Evolutionary conservation across 2,329 filamentous ascomycete species (phyloP).

Genomic region (Diaporthe aspalathi): DNA sequence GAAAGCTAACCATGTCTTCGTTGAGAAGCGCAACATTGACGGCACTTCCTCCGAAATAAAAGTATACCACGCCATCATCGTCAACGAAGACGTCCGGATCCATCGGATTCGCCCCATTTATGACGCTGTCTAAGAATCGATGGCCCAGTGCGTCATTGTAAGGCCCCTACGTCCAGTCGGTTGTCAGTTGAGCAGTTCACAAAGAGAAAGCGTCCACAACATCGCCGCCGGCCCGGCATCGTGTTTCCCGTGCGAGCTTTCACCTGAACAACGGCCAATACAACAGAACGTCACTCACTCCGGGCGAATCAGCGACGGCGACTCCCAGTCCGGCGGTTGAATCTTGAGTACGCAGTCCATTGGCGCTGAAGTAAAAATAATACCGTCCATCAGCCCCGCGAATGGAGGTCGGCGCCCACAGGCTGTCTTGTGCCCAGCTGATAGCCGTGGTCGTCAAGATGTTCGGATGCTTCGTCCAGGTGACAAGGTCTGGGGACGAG

Average conservation of each 20-base stretch:
- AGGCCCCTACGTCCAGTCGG: slow-evolving; percentile 44
- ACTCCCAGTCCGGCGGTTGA: slow-evolving; percentile 55
- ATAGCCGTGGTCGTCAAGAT: slow-evolving; percentile 54
- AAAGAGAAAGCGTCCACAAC: background rate
- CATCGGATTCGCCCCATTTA: slow-evolving; percentile 60
- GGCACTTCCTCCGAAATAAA: slow-evolving; percentile 40
- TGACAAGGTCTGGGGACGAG: slow-evolving; percentile 58
- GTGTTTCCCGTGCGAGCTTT: background rate
- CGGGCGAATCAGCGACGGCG: slow-evolving; percentile 49
- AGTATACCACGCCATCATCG: slow-evolving; percentile 52
- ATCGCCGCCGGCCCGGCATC: background rate
- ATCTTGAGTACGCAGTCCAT: slow-evolving; percentile 55
- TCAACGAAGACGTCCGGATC: slow-evolving; percentile 57
- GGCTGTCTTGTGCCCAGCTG: slow-evolving; percentile 56
- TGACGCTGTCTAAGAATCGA: slow-evolving; percentile 54
- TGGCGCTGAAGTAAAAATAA: slow-evolving; percentile 62
- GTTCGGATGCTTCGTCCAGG: slow-evolving; percentile 59
- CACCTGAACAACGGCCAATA: background rate
- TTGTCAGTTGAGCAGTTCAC: background rate
- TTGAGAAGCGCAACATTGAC: slow-evolving; percentile 33
- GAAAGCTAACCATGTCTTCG: slow-evolving; percentile 34
- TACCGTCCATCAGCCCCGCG: slow-evolving; percentile 54
- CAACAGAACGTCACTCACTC: slow-evolving; percentile 15
- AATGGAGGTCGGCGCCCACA: slow-evolving; percentile 61
- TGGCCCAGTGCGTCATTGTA: slow-evolving; percentile 54